Evolutionary conservation across 176 grass and related monocot genomes (phyloP).

Genomic region (Oryza meridionalis): DNA sequence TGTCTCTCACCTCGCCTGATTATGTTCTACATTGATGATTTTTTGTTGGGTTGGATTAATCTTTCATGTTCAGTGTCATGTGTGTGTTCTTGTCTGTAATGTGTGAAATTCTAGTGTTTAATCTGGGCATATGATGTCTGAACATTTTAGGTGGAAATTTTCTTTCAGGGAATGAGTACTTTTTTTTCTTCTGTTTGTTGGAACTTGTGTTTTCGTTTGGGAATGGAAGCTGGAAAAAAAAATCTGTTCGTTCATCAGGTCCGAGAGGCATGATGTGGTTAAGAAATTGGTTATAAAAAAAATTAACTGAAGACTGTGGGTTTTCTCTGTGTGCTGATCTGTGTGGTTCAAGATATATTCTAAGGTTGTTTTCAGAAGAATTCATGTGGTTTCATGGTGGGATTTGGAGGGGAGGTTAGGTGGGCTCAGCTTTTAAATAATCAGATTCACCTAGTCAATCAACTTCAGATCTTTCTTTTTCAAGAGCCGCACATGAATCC

Average conservation of each 20-base stretch:
- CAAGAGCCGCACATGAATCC: conserved; percentile 39
- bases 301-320: not conserved
- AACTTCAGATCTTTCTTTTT: conserved; percentile 35
- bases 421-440: conserved; percentile 41
- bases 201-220: not conserved
- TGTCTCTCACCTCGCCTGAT: not conserved
- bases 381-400: conserved; percentile 13
- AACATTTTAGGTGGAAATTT: not conserved
- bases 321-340: conserved; percentile 38
- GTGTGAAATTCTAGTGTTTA: not conserved
- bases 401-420: not conserved
- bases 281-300: not conserved
- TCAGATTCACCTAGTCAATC: conserved; percentile 26
- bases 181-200: not conserved
- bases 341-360: conserved; percentile 7
- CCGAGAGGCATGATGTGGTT: not conserved
- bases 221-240: not conserved
- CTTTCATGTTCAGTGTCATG: not conserved
- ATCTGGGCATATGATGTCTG: not conserved
- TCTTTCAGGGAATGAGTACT: not conserved
- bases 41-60: conserved; percentile 18
- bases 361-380: conserved; percentile 16
- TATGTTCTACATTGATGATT: not conserved
- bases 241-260: conserved; percentile 12
- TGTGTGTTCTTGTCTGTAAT: not conserved